Conservation (phyloP, 1,284 basidiomycete genomes). For the Cryptococcus sp. region DNA sequence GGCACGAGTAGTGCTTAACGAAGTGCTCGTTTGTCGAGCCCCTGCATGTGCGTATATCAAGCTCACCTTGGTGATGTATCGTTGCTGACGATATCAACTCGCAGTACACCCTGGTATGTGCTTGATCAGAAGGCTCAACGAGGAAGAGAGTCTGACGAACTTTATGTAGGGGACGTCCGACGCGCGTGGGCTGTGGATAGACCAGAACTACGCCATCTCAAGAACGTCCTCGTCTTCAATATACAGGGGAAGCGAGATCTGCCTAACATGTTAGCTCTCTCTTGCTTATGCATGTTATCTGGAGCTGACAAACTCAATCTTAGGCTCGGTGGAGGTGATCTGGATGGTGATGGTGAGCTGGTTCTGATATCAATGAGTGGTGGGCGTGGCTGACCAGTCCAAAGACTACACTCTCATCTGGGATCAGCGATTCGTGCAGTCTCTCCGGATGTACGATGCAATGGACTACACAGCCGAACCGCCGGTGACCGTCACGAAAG, state of each 20-base stretch:
- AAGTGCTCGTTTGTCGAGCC: constrained; percentile 50
- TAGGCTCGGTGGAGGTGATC: constrained; percentile 53
- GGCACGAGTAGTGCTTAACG: constrained; percentile 35
- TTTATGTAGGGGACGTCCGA: constrained; percentile 49
- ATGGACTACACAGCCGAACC: constrained; percentile 49
- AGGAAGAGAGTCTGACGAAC: constrained; percentile 1
- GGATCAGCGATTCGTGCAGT: constrained; percentile 47
- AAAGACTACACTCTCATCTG: constrained; percentile 53
- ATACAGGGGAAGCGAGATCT: constrained; percentile 45
- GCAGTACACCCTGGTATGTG: constrained; percentile 23
- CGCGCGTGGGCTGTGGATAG: constrained; percentile 44
- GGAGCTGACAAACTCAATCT: background rate
- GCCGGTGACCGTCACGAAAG: constrained; percentile 38
- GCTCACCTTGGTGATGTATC: background rate
- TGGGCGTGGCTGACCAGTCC: too few species aligned
- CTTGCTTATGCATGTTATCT: background rate
- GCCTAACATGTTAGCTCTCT: constrained; percentile 44
- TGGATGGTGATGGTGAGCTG: constrained; percentile 48
- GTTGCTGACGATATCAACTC: background rate
- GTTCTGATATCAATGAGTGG: background rate
- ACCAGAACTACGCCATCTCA: constrained; percentile 45
- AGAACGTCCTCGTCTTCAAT: constrained; percentile 53
- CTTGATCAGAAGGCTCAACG: background rate
- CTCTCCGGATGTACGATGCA: constrained; percentile 33
- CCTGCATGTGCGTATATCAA: constrained; percentile 39